Evolutionary conservation across 352 stramenopile species (phyloP).

Genomic region (Phytophthora ohioensis): DNA sequence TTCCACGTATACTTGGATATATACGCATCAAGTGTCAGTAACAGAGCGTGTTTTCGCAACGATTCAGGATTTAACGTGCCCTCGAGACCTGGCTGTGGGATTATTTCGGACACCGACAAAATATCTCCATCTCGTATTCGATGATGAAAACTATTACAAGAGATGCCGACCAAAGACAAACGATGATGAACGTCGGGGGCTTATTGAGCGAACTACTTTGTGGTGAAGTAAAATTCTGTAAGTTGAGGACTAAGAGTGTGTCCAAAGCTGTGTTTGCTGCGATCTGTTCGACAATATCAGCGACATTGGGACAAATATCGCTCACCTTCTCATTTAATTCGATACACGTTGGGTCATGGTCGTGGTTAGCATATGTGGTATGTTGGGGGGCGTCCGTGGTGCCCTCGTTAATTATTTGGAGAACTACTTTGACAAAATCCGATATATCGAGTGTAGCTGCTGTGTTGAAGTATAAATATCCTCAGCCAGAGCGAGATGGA

Average conservation of each 20-base stretch:
- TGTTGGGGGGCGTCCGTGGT: neutral
- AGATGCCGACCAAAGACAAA: neutral
- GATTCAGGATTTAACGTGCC: neutral
- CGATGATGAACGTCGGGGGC: neutral
- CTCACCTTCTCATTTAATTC: neutral
- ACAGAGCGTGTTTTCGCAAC: neutral
- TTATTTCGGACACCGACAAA: neutral
- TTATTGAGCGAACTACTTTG: neutral
- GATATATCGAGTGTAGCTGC: neutral
- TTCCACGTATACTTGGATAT: no score
- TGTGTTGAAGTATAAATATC: neutral
- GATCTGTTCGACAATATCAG: neutral
- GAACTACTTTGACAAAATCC: neutral
- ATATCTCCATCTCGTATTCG: neutral
- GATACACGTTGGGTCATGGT: neutral
- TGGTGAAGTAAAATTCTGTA: neutral
- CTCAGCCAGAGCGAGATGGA: neutral
- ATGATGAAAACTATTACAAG: neutral
- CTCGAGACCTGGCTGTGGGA: neutral
- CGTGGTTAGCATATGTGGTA: neutral
- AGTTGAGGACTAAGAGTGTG: neutral
- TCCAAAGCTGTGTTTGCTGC: neutral
- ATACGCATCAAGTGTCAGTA: neutral
- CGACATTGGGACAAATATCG: neutral
- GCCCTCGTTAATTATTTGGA: neutral